A percentile compares a stretch with the other conserved stretches of the same genome.
Evolutionary conservation across 2,329 filamentous ascomycete genomes (phyloP).

Genomic region (Boeremia lycopersici): DNA sequence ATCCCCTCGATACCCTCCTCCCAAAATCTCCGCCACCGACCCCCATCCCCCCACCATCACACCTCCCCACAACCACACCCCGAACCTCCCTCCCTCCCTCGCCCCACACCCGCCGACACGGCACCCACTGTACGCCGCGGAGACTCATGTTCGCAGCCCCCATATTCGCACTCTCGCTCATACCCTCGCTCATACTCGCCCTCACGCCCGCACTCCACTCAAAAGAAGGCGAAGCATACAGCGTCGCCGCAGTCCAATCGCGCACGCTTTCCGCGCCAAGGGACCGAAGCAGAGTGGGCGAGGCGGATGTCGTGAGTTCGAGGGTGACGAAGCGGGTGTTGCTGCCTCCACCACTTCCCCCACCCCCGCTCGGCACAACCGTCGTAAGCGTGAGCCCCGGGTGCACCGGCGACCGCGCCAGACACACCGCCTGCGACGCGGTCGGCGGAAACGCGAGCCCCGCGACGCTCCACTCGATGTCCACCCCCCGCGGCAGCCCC

Average conservation of each 20-base stretch:
- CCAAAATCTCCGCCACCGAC: constrained; percentile 25
- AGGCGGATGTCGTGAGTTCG: constrained; percentile 12
- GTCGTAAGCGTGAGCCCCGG: not conserved
- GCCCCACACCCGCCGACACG: constrained; percentile 42
- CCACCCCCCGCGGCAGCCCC: constrained; percentile 73
- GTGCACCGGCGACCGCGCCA: not conserved
- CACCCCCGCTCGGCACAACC: not conserved
- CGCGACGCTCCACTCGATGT: constrained; percentile 83
- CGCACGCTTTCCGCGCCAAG: constrained; percentile 3
- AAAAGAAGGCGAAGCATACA: constrained; percentile 30
- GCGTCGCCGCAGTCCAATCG: constrained; percentile 26
- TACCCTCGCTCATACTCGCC: too few species aligned
- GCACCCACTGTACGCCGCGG: constrained; percentile 36
- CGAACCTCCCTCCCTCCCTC: constrained; percentile 27
- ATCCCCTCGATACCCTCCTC: constrained; percentile 1
- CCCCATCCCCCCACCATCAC: constrained; percentile 22
- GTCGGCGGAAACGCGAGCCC: constrained; percentile 53
- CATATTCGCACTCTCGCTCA: not conserved
- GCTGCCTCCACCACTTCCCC: not conserved
- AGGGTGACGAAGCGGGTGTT: constrained; percentile 22
- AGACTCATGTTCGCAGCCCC: not conserved
- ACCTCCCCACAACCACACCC: constrained; percentile 35
- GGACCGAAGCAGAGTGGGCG: constrained; percentile 7
- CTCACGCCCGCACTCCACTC: not conserved
- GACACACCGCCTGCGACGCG: not conserved